Evolutionary conservation across 371 early-diverging fungal species (phyloP).

Genomic region (Sporodiniella umbellata): DNA sequence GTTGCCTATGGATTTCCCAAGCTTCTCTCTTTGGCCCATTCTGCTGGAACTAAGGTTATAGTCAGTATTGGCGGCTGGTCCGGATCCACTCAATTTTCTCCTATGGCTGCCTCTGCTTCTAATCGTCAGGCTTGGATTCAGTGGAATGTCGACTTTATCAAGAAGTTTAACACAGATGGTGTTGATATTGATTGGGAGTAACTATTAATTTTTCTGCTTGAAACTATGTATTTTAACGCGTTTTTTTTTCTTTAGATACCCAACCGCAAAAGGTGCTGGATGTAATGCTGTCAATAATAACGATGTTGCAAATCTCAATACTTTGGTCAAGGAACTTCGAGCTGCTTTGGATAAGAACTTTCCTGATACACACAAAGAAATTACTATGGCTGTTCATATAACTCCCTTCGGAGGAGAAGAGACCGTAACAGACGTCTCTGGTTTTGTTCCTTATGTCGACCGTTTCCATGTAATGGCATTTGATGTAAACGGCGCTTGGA

Average conservation of each 20-base stretch:
- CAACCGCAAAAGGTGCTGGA: constrained; percentile 51
- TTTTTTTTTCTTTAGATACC: constrained; percentile 73
- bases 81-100: too few species aligned
- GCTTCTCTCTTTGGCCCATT: constrained; percentile 48
- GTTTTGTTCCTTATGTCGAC: constrained; percentile 55
- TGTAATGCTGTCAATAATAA: constrained; percentile 41
- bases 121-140: too few species aligned
- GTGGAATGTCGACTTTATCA: too few species aligned
- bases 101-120: too few species aligned
- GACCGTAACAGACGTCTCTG: constrained; percentile 40
- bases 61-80: constrained; percentile 73
- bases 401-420: constrained; percentile 51
- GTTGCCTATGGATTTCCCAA: constrained; percentile 22
- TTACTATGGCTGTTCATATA: constrained; percentile 55
- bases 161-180: constrained; percentile 30
- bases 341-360: constrained; percentile 52
- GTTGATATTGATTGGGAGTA: constrained; percentile 31
- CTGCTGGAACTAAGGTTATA: constrained; percentile 43
- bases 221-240: constrained; percentile 18
- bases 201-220: neutral
- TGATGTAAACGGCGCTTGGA: constrained; percentile 59
- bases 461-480: constrained; percentile 58
- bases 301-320: constrained; percentile 42
- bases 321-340: constrained; percentile 57
- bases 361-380: constrained; percentile 40